Percentiles rank a stretch among this genome's conserved stretches.
phyloP scores from a whole-genome alignment of 2,329 filamentous ascomycete species.

The Sarocladium oryzae region DNA sequence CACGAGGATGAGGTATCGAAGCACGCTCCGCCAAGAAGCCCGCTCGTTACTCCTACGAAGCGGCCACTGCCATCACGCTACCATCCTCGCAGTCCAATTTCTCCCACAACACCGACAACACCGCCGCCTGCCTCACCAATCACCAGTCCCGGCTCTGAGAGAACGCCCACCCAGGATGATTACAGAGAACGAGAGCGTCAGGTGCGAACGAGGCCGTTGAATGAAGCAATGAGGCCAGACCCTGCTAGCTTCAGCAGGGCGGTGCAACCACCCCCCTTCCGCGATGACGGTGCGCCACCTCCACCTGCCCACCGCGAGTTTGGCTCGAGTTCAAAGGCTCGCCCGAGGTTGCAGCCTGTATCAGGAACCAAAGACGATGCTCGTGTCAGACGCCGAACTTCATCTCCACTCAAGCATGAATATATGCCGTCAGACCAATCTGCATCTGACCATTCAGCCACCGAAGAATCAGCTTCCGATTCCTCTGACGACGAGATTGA shows the following conservation, averaged over 20 bases:
- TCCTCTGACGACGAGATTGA: slow-evolving; percentile 52
- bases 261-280: slow-evolving; percentile 26
- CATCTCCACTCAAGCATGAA: slow-evolving; percentile 94
- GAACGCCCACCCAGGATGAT: slow-evolving; percentile 30
- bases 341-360: slow-evolving; percentile 12
- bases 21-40: slow-evolving; percentile 22
- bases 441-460: slow-evolving; percentile 51
- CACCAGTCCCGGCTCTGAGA: slow-evolving; percentile 21
- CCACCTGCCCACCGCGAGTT: slow-evolving; percentile 46
- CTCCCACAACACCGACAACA: slow-evolving; percentile 19
- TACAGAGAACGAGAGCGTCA: slow-evolving; percentile 12
- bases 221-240: slow-evolving; percentile 33
- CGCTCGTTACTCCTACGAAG: slow-evolving; percentile 24
- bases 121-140: slow-evolving; percentile 19
- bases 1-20: not conserved
- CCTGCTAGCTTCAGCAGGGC: slow-evolving; percentile 25
- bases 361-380: slow-evolving; percentile 18
- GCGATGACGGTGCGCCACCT: slow-evolving; percentile 50
- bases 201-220: slow-evolving; percentile 23
- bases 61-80: slow-evolving; percentile 20
- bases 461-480: slow-evolving; percentile 42
- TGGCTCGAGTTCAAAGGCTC: slow-evolving; percentile 25
- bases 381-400: slow-evolving; percentile 61
- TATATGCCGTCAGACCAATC: slow-evolving; percentile 77
- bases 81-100: slow-evolving; percentile 16